Percentiles rank a stretch among this genome's conserved stretches.
Conservation (phyloP, 2,329 filamentous ascomycete genomes). For the Fusarium sp. region DNA sequence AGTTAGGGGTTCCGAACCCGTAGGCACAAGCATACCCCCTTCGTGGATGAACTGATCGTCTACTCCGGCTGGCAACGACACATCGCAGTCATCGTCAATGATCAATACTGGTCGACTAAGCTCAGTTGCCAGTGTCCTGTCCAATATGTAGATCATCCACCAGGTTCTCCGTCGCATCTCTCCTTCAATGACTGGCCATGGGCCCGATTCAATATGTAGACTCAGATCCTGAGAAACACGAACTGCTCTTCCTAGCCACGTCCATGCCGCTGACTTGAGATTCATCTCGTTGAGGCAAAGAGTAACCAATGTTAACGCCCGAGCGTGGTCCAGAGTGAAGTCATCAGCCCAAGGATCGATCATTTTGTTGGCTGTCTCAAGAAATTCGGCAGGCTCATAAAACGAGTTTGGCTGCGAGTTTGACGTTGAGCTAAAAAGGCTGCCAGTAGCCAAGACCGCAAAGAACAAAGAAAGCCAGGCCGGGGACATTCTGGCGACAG, state of each 20-base stretch:
- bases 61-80: slow-evolving; percentile 80
- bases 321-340: slow-evolving; percentile 80
- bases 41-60: slow-evolving; percentile 83
- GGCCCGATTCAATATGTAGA: slow-evolving; percentile 79
- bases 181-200: slow-evolving; percentile 80
- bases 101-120: slow-evolving; percentile 85
- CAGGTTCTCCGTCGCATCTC: slow-evolving; percentile 91
- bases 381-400: slow-evolving; percentile 70
- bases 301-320: slow-evolving; percentile 78
- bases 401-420: slow-evolving; percentile 67
- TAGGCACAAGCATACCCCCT: slow-evolving; percentile 66
- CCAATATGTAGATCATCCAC: slow-evolving; percentile 94
- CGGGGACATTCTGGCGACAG: slow-evolving; percentile 67
- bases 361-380: slow-evolving; percentile 77
- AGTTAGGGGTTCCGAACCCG: slow-evolving; percentile 68
- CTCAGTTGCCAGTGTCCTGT: slow-evolving; percentile 84
- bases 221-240: slow-evolving; percentile 86
- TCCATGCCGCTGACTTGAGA: slow-evolving; percentile 85
- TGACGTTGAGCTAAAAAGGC: slow-evolving; percentile 74
- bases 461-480: slow-evolving; percentile 87
- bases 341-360: slow-evolving; percentile 87
- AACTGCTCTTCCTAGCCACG: slow-evolving; percentile 85
- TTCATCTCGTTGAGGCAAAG: slow-evolving; percentile 90
- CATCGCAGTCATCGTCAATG: slow-evolving; percentile 89
- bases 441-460: slow-evolving; percentile 84